These are phyloP conservation scores for Biscutella laevigata DNA, from an alignment of 441 rosid species.

Conservation along the genomic window DNA sequence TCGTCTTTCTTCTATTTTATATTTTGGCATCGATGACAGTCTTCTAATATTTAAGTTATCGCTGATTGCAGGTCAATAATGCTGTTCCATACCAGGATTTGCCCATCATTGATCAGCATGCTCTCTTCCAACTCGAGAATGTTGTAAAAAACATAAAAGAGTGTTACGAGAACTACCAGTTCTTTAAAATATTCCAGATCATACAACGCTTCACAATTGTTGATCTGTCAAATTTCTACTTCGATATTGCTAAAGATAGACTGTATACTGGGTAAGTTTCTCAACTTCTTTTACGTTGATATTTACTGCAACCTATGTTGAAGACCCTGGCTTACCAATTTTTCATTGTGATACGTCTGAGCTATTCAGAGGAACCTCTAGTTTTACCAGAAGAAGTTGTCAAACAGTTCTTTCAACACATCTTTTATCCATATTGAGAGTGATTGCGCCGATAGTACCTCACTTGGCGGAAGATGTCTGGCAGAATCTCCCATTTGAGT, in stretches of 20 bases:
- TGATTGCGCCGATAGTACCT: slow-evolving; percentile 86
- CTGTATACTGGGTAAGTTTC: slow-evolving; percentile 81
- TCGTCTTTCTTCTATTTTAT: background rate
- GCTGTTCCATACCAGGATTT: slow-evolving; percentile 65
- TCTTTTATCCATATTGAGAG: slow-evolving; percentile 69
- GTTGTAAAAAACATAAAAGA: slow-evolving; percentile 59
- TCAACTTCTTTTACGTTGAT: slow-evolving; percentile 4
- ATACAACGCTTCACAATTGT: slow-evolving; percentile 83
- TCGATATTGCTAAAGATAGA: slow-evolving; percentile 93
- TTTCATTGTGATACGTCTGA: background rate
- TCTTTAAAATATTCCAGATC: slow-evolving; percentile 90
- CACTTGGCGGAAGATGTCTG: slow-evolving; percentile 95
- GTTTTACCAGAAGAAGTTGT: slow-evolving; percentile 87
- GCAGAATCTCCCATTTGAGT: slow-evolving; percentile 81
- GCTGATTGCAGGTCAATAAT: slow-evolving; percentile 54
- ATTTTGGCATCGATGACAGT: background rate
- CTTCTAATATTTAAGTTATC: background rate
- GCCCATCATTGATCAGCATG: slow-evolving; percentile 86
- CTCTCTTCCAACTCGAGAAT: slow-evolving; percentile 81
- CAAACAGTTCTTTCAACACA: slow-evolving; percentile 93
- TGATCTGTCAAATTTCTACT: slow-evolving; percentile 92
- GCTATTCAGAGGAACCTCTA: slow-evolving; percentile 28
- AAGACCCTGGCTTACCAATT: background rate
- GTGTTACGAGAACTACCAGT: slow-evolving; percentile 77
- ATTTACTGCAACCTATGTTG: background rate